phyloP scores from a whole-genome alignment of 805 yeast genomes.

The Phaffomyces opuntiae region DNA sequence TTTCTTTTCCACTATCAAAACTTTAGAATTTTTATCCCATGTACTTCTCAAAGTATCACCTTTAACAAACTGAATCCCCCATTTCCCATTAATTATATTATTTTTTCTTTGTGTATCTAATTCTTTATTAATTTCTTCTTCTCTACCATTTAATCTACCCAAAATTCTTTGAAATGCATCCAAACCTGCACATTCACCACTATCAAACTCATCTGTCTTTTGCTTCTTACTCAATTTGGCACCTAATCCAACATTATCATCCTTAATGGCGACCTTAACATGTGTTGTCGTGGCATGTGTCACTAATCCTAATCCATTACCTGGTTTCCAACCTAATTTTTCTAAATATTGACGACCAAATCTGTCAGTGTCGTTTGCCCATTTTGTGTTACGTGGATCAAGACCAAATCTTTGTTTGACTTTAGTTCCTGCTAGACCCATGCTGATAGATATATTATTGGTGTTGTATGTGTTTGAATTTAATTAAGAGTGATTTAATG shows the following conservation, averaged over 20 bases:
- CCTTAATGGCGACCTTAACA: slow-evolving; percentile 74
- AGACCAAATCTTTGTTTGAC: slow-evolving; percentile 79
- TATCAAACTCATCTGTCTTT: slow-evolving; percentile 61
- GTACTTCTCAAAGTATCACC: slow-evolving; percentile 83
- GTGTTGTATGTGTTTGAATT: no score
- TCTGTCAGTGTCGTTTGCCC: slow-evolving; percentile 81
- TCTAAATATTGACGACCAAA: slow-evolving; percentile 85
- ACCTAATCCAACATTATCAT: slow-evolving; percentile 85
- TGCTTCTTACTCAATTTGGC: slow-evolving; percentile 57
- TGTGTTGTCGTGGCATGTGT: slow-evolving; percentile 68
- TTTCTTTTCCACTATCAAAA: slow-evolving; percentile 24
- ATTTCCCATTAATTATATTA: slow-evolving; percentile 70
- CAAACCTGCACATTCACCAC: slow-evolving; percentile 82
- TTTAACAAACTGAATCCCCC: slow-evolving; percentile 82
- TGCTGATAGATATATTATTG: slow-evolving; percentile 17
- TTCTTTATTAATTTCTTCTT: slow-evolving; percentile 55
- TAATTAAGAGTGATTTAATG: no score
- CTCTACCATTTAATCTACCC: slow-evolving; percentile 86
- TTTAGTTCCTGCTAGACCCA: slow-evolving; percentile 81
- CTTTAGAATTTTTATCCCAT: slow-evolving; percentile 58
- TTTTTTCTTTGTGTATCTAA: slow-evolving; percentile 63
- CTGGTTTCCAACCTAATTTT: slow-evolving; percentile 89
- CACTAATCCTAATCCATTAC: slow-evolving; percentile 75
- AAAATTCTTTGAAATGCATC: slow-evolving; percentile 89
- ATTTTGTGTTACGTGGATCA: slow-evolving; percentile 90